phyloP scores from a whole-genome alignment of 495 filamentous ascomycete genomes.

The Pyrenula aspistea region DNA sequence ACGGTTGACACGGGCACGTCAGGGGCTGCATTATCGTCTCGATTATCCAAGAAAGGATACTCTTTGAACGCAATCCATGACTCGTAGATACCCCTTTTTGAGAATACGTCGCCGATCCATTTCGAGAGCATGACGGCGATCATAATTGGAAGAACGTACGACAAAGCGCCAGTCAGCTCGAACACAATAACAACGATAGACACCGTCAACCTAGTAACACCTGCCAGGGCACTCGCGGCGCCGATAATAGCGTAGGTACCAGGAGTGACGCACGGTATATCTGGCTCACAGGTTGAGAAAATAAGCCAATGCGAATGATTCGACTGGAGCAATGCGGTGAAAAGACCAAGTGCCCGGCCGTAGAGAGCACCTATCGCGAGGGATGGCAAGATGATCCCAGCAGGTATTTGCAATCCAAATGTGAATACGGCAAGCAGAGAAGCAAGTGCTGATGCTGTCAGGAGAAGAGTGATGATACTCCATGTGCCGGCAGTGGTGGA shows the following conservation, averaged over 20 bases:
- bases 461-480: slow-evolving; percentile 63
- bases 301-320: slow-evolving; percentile 62
- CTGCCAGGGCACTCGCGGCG: slow-evolving; percentile 87
- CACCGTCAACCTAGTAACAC: slow-evolving; percentile 95
- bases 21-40: slow-evolving; percentile 68
- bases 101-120: slow-evolving; percentile 96
- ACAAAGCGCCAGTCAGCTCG: slow-evolving; percentile 86
- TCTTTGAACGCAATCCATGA: slow-evolving; percentile 94
- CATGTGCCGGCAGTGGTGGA: slow-evolving; percentile 51
- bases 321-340: slow-evolving; percentile 80
- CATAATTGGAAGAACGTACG: slow-evolving; percentile 98
- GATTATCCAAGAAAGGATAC: slow-evolving; percentile 92
- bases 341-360: slow-evolving; percentile 81
- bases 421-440: slow-evolving; percentile 81
- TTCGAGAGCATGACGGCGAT: slow-evolving; percentile 98
- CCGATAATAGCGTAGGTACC: slow-evolving; percentile 94
- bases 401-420: slow-evolving; percentile 93
- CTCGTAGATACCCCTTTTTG: slow-evolving; percentile 90
- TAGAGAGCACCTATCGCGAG: slow-evolving; percentile 91
- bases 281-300: slow-evolving; percentile 74
- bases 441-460: slow-evolving; percentile 68
- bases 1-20: slow-evolving; percentile 74
- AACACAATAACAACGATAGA: slow-evolving; percentile 99
- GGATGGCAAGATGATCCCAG: slow-evolving; percentile 93
- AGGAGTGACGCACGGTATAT: slow-evolving; percentile 92